Base-by-base conservation (phyloP, 345 rosid genomes). In the Raphanus raphanistrum region DNA sequence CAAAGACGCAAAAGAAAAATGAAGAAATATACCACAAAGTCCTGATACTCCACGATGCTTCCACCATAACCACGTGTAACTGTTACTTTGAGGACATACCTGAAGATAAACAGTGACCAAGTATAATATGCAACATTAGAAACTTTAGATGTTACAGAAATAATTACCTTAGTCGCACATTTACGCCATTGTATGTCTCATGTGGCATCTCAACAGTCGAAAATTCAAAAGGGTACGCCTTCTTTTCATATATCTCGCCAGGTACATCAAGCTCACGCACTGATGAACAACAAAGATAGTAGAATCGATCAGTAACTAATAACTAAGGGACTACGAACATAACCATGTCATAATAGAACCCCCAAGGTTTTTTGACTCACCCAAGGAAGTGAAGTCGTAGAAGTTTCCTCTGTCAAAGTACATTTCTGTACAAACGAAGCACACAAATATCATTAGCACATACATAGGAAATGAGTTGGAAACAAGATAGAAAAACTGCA, bases 211-310 rank as follows among this genome's bases (percentile, higher is more conserved):
- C 98, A 72, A 95, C 98, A 0, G 93, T 88, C 13, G 99, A 86
- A 79, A 95, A 95, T 70, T 95, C 99, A 79, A 95, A 95, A 4
- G 96, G 88, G 64, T 92, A 95, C 8, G 96, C 79, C 79, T 95
- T 95, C 62, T 84, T 86, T 84, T 95, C 99, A 64, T 89, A 90
- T 80, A 95, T 84, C 70, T 95, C 98, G 79, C 99, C 98, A 70
- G 97, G 99, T 72, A 95, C 88, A 86, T 95, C 99, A 85, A 95
- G 79, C 80, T 95, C 97, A 63, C 97, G 98, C 31, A 95, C 99
- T 95, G 90, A 74, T 79, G 74, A 54, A 63, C 79, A 62, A 75
- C 13, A 48, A 16, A 57, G 13, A 75, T 31, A 33, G 41, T 60
- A 6, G 27, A 43, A 36, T 9, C 50, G 55, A 11, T 38, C 52